Percentiles rank a stretch among this genome's conserved stretches.
Evolutionary conservation across 2,329 filamentous ascomycete genomes (phyloP).

Genomic region (Colletotrichum tofieldiae): DNA sequence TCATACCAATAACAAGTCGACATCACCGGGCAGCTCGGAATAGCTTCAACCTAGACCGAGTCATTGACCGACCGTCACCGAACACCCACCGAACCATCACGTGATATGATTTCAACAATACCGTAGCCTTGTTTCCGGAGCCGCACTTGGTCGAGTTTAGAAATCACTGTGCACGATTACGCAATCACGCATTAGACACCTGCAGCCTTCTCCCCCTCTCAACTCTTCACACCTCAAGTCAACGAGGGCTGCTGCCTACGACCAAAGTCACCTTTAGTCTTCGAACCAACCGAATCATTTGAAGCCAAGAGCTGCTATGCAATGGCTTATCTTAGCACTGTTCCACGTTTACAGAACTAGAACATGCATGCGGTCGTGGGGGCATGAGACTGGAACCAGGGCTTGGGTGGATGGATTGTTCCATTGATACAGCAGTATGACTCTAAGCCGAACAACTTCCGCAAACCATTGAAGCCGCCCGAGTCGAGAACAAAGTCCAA

Average conservation of each 20-base stretch:
- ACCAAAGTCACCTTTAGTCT: background rate
- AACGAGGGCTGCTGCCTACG: conserved; percentile 9
- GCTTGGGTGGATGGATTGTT: conserved; percentile 6
- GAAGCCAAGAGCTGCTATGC: too few species aligned
- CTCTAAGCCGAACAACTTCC: background rate
- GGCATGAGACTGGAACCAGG: background rate
- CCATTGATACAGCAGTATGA: background rate
- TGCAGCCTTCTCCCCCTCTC: background rate
- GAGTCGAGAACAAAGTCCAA: background rate
- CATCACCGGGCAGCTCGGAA: background rate
- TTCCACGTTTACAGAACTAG: background rate
- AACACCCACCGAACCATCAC: background rate
- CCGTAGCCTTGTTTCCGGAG: background rate
- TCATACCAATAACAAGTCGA: background rate
- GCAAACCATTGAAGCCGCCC: background rate
- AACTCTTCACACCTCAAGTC: background rate
- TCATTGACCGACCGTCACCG: background rate
- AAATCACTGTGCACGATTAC: background rate
- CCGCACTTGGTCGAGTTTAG: background rate
- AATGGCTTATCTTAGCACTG: background rate
- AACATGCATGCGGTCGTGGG: background rate
- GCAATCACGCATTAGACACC: conserved; percentile 8
- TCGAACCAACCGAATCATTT: background rate
- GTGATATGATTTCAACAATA: background rate
- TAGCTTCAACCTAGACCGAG: background rate